phyloP scores from a whole-genome alignment of 768 basidiomycete genomes.

The Brasilioporus rufonigricans region DNA sequence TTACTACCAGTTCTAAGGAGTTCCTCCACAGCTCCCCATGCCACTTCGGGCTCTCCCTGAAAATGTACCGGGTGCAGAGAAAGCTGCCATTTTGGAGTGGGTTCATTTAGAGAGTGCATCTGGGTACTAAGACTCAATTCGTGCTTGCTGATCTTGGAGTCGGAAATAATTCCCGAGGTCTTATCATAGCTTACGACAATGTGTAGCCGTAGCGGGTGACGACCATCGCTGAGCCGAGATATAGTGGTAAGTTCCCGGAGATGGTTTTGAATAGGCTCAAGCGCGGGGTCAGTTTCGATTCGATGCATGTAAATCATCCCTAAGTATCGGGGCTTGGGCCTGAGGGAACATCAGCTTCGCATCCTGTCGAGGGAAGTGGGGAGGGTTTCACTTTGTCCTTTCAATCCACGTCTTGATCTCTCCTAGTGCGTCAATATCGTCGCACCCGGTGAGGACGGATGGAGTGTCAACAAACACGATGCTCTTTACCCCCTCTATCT shows the following conservation, averaged over 20 bases:
- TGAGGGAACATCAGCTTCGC: background rate
- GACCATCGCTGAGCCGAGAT: background rate
- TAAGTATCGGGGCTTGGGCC: slow-evolving; percentile 2
- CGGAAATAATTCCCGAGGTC: background rate
- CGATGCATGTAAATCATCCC: slow-evolving; percentile 21
- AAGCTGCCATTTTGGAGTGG: background rate
- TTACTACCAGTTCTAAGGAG: slow-evolving; percentile 2
- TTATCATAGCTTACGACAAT: slow-evolving; percentile 14
- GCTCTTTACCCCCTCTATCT: background rate
- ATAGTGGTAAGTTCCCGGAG: slow-evolving; percentile 1
- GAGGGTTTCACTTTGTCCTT: background rate
- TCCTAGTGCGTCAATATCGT: slow-evolving; percentile 1
- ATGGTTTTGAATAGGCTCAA: slow-evolving; percentile 2
- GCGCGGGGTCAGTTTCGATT: slow-evolving; percentile 13
- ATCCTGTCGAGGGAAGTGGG: background rate
- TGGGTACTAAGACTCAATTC: background rate
- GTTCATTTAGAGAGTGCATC: background rate
- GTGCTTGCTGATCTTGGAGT: background rate
- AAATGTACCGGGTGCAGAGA: slow-evolving; percentile 8
- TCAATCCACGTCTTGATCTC: slow-evolving; percentile 6
- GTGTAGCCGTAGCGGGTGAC: background rate
- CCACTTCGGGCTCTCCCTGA: slow-evolving; percentile 11
- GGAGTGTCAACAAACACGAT: slow-evolving; percentile 24
- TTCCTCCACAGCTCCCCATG: slow-evolving; percentile 12
- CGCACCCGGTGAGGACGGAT: slow-evolving; percentile 16